A percentile compares a stretch with the other conserved stretches of the same genome.
Conservation (phyloP, 2,329 filamentous ascomycete genomes). For the Rhinocladiella mackenziei region DNA sequence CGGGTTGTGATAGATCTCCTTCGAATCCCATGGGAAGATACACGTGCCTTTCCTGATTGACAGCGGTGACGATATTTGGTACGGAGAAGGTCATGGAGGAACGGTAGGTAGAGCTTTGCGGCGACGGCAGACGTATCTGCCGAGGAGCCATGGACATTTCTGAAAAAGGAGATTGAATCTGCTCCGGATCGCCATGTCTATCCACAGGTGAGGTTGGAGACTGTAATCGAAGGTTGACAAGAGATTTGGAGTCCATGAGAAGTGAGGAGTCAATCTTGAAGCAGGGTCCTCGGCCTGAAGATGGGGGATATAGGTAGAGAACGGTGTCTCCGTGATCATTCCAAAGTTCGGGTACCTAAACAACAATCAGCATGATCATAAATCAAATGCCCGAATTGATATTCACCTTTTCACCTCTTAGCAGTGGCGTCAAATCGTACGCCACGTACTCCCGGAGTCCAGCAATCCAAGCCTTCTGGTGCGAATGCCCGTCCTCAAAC, state of each 20-base stretch:
- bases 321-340: conserved; percentile 59
- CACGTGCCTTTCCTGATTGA: conserved; percentile 34
- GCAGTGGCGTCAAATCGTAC: conserved; percentile 52
- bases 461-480: conserved; percentile 53
- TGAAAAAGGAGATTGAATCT: conserved; percentile 33
- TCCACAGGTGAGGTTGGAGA: conserved; percentile 16
- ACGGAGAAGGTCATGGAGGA: conserved; percentile 22
- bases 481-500: conserved; percentile 35
- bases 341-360: conserved; percentile 57
- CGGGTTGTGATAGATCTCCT: conserved; percentile 43
- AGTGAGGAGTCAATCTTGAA: conserved; percentile 59
- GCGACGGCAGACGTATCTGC: conserved; percentile 33
- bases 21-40: conserved; percentile 57
- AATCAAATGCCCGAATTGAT: not conserved
- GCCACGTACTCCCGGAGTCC: conserved; percentile 54
- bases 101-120: conserved; percentile 31
- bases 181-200: conserved; percentile 29
- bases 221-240: conserved; percentile 20
- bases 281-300: conserved; percentile 54
- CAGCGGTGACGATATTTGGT: conserved; percentile 8
- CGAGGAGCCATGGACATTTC: conserved; percentile 30
- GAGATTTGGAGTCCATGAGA: conserved; percentile 50
- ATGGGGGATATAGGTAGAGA: conserved; percentile 59
- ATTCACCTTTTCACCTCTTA: conserved; percentile 51
- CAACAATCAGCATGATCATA: conserved; percentile 1